Evolutionary conservation across 2,329 filamentous ascomycete species (phyloP), one percentile per base, ranked within the genome.

Genomic region (Leptoxyphium fumago): DNA sequence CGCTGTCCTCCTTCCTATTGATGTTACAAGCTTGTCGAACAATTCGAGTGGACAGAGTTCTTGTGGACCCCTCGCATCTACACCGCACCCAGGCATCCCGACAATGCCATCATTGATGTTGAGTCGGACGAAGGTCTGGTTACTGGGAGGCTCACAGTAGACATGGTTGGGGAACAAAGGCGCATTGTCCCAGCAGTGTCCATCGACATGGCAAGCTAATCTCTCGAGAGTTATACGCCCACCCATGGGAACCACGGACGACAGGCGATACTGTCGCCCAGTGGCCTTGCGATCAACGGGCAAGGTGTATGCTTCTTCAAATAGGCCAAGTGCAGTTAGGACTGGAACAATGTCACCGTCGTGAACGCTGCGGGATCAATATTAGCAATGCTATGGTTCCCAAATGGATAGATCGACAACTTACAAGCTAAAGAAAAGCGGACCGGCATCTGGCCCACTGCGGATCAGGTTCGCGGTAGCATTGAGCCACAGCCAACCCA

Each of bases 401-500:
- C 3, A 26, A 26, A 26, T 4, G 4, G 4, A 26, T 26, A 7
- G 14, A 2, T 30, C 11, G 21, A 17, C 17, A 5, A 11, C 65
- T 53, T 51, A 73, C 69, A 78, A 78, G 53, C 70, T 77, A 50
- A 77, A 70, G 53, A 74, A 78, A 13, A 75, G 53, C 2, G 63
- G 59, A 2, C 72, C 72, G 11, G 61, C 63, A 6, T 58, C 55
- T 0, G 71, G 68, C 34, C 67, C 55, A 5, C 59, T 50, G 3
- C 32, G 39, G 45, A 78, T 57, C 30, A 77, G 54, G 40, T 66
- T 61, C 6, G 66, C 61, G 0, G 73, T 77, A 3, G 73, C 72
- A 54, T 77, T 75, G 39, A 78, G 51, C 70, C 72, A 78, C 9
- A 76, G 55, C 67, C 66, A 73, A 2, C 75, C 75, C 71, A 77